Base-by-base conservation (phyloP, 169 alveolate genomes). In the Besnoitia besnoiti region DNA sequence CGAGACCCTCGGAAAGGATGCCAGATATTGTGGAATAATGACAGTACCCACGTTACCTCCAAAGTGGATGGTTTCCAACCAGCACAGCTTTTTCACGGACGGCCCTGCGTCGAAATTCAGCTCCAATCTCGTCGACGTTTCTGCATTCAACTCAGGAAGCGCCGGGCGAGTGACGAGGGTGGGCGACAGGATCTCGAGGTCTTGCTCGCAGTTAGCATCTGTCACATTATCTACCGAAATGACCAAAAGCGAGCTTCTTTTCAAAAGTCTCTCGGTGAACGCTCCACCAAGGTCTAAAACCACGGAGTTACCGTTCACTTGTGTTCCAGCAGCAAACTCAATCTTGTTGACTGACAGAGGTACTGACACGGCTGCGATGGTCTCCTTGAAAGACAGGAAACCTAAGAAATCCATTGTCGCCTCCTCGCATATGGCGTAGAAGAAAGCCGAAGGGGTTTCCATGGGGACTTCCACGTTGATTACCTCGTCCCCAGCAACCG, bases 21-120 rank as follows among this genome's bases (percentile, higher is more conserved):
- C 44, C 3, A 73, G 82, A 19, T 73, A 73, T 8, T 19, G 16
- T n/a, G 82, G 12, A 27, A 73, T 16, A 27, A 0, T 37, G 46
- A 1, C 44, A 39, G 82, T 12, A n/a, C 5, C n/a, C 14, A 19
- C 44, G 82, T 8, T n/a, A 1, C 4, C 47, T 35, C 47, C 39
- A 16, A 73, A 7, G 24, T 19, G 39, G n/a, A 73, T 30, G 8
- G 82, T 14, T 37, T 73, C 82, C 44, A 73, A 12, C 82, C 82
- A 73, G n/a, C 82, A 73, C 3, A 73, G 82, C 82, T 73, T 73
- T 73, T n/a, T 37, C 14, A 42, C 82, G 39, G 82, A 35, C 82
- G 46, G 82, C 46, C 82, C 82, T 73, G 82, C 47, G 24, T 37
- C n/a, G 44, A 73, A 73, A n/a, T 73, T 19, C 39, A 73, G 47